phyloP scores from a whole-genome alignment of 495 filamentous ascomycete species.

The Aspergillus biplanus region DNA sequence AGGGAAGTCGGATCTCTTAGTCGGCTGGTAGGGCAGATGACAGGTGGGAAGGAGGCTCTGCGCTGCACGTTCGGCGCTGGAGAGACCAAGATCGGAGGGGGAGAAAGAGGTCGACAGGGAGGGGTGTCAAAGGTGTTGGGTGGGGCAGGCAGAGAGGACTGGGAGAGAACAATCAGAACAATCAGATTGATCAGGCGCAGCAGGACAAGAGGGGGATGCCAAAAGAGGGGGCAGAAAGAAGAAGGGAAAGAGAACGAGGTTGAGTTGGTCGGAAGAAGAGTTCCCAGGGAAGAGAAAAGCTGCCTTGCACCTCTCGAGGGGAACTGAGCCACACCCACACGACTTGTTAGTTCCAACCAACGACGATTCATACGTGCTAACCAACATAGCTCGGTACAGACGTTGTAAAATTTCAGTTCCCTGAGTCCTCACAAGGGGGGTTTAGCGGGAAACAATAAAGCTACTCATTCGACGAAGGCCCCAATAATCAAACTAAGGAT shows the following conservation, averaged over 20 bases:
- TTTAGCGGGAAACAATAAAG: not conserved
- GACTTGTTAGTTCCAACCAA: not conserved
- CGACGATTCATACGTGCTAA: no score
- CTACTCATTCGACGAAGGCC: not conserved
- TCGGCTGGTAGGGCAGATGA: slow-evolving; percentile 2
- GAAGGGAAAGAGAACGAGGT: slow-evolving; percentile 7
- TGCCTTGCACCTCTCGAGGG: not conserved
- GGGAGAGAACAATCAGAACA: not conserved
- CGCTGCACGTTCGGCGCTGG: slow-evolving; percentile 5
- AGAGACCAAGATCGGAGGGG: not conserved
- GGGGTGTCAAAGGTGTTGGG: not conserved
- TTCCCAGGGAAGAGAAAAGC: slow-evolving; percentile 1
- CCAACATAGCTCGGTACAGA: no score
- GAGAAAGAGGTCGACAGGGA: not conserved
- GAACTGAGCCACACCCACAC: slow-evolving; percentile 6
- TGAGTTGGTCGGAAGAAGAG: not conserved
- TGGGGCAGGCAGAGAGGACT: not conserved
- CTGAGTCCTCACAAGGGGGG: not conserved
- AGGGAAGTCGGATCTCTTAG: not conserved
- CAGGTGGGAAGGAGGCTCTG: slow-evolving; percentile 12
- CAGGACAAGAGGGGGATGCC: not conserved
- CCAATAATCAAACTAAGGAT: not conserved
- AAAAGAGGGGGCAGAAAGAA: not conserved
- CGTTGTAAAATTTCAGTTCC: no score
- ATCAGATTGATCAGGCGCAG: not conserved